A percentile compares a stretch with the other conserved stretches of the same genome.
Evolutionary conservation across 1,284 basidiomycete species (phyloP).

Genomic region (Phaffia rhodozyma): DNA sequence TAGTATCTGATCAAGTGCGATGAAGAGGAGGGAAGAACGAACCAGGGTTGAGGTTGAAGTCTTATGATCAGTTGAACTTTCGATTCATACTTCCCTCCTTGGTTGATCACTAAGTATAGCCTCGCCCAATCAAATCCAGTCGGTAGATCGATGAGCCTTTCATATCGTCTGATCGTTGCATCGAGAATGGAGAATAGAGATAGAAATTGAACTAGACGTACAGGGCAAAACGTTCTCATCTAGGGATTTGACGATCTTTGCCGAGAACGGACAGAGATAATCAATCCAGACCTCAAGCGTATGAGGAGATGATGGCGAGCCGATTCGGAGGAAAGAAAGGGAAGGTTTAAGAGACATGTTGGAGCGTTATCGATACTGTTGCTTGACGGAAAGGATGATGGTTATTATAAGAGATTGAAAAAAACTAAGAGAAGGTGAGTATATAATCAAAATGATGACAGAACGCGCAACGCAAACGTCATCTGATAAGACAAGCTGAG

Average conservation of each 20-base stretch:
- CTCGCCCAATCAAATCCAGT: background rate
- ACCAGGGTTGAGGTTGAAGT: slow-evolving; percentile 58
- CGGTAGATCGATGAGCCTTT: background rate
- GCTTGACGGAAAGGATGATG: too few relatives aligned
- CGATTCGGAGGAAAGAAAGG: slow-evolving; percentile 60
- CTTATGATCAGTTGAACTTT: slow-evolving; percentile 61
- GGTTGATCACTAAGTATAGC: too few relatives aligned
- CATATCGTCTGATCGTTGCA: background rate
- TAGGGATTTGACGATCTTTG: slow-evolving; percentile 36
- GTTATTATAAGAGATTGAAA: too few relatives aligned
- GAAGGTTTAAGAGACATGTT: slow-evolving; percentile 72
- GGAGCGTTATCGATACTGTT: background rate
- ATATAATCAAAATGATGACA: too few relatives aligned
- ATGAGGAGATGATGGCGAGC: slow-evolving; percentile 54
- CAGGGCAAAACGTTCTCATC: slow-evolving; percentile 27
- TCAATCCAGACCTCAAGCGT: slow-evolving; percentile 66
- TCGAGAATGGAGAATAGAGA: background rate
- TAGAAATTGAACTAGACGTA: background rate
- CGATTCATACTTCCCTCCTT: slow-evolving; percentile 43
- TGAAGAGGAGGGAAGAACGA: slow-evolving; percentile 20
- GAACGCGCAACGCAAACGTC: too few relatives aligned
- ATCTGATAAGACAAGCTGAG: too few relatives aligned
- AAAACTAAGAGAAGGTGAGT: too few relatives aligned
- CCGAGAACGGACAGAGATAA: slow-evolving; percentile 69
- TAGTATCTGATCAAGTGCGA: slow-evolving; percentile 34